Evolutionary conservation across 2,329 filamentous ascomycete species (phyloP).

Genomic region (Graphiopsis chlorocephala): DNA sequence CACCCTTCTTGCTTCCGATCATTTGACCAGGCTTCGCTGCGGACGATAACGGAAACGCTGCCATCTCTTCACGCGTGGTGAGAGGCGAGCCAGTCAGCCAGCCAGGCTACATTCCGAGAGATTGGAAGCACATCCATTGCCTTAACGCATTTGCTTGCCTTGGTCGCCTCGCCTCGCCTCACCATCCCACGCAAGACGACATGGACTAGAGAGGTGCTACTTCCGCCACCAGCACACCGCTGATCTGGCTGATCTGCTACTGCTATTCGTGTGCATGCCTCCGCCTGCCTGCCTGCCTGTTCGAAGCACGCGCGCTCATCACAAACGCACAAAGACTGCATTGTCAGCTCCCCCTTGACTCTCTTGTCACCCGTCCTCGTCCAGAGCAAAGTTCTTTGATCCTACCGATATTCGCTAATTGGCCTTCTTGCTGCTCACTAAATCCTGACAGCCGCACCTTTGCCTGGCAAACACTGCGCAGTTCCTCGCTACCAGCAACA

Average conservation of each 20-base stretch:
- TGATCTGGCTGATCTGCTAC: not conserved
- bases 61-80: not conserved
- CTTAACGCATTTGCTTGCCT: not conserved
- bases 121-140: not conserved
- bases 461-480: not conserved
- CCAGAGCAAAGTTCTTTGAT: conserved; percentile 2
- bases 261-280: not conserved
- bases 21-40: not conserved
- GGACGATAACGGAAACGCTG: not conserved
- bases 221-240: not conserved
- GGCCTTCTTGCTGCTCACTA: not conserved
- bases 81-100: not conserved
- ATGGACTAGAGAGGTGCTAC: not conserved
- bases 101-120: not conserved
- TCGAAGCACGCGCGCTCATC: not conserved
- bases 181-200: not conserved
- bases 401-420: conserved; percentile 1
- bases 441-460: not conserved
- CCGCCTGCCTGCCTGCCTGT: not conserved
- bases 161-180: not conserved
- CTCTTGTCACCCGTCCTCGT: not conserved
- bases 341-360: not conserved
- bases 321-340: conserved; percentile 6
- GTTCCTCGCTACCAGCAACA: not conserved
- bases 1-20: not conserved